Evolutionary conservation across 2,329 filamentous ascomycete species (phyloP).

Genomic region (Pseudopithomyces chartarum): DNA sequence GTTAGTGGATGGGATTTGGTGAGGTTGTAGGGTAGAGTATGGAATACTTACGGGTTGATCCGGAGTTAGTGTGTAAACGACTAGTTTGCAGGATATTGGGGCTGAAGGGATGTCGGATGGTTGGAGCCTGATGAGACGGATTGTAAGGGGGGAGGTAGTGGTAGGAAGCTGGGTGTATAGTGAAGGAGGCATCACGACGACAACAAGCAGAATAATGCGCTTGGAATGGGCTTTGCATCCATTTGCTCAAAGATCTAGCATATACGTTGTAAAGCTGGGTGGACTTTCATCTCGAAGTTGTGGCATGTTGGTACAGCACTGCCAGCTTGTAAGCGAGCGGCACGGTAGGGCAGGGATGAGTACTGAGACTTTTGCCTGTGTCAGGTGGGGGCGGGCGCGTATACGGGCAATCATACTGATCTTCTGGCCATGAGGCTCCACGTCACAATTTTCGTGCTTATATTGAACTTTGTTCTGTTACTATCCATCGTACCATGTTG

Average conservation of each 20-base stretch:
- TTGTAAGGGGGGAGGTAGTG: not conserved
- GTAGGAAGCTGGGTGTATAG: not conserved
- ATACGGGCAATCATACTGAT: too few species aligned
- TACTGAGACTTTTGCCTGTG: not conserved
- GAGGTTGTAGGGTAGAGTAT: not conserved
- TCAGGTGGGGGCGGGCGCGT: too few species aligned
- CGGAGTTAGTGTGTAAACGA: not conserved
- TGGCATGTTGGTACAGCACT: not conserved
- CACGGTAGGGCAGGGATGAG: not conserved
- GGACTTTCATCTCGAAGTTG: not conserved
- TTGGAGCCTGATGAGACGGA: slow-evolving; percentile 6
- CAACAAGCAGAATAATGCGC: too few species aligned
- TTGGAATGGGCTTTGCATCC: too few species aligned
- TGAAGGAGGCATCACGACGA: not conserved
- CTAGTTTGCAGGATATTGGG: slow-evolving; percentile 1
- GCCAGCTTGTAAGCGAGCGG: not conserved
- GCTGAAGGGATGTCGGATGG: not conserved
- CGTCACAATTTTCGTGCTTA: too few species aligned
- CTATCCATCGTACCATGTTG: too few species aligned
- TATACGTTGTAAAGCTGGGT: too few species aligned
- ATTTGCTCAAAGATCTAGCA: too few species aligned
- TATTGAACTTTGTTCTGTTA: too few species aligned
- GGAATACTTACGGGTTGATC: not conserved
- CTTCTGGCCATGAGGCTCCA: too few species aligned
- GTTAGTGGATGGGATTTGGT: not conserved